Percentiles rank a stretch among this genome's conserved stretches.
Conservation (phyloP, 176 grass and related monocot species). For the Aegilops tauschii region DNA sequence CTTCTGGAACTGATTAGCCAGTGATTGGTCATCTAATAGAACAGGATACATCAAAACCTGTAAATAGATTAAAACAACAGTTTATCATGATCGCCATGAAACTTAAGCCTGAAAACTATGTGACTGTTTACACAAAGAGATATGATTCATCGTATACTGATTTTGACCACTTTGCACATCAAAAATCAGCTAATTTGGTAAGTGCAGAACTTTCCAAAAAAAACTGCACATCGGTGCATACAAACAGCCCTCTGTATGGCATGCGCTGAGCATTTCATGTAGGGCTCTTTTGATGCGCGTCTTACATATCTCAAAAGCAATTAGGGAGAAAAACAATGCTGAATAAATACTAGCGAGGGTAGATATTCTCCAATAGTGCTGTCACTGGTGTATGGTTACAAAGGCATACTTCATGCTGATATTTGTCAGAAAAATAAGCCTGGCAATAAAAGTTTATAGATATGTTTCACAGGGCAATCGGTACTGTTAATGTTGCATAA, state of each 20-base stretch:
- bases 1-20: constrained; percentile 81
- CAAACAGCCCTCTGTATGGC: background rate
- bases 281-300: background rate
- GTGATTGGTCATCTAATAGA: constrained; percentile 69
- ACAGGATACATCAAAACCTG: constrained; percentile 89
- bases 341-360: background rate
- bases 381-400: background rate
- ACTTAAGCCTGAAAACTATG: background rate
- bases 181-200: constrained; percentile 16
- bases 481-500: background rate
- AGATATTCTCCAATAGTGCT: background rate
- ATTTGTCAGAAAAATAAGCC: background rate
- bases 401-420: background rate
- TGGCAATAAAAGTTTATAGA: background rate
- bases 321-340: background rate
- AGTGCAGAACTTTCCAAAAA: background rate
- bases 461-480: constrained; percentile 8
- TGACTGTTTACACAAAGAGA: constrained; percentile 8
- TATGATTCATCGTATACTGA: constrained; percentile 1
- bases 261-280: constrained; percentile 11
- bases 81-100: constrained; percentile 9
- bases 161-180: background rate
- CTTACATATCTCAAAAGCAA: constrained; percentile 13
- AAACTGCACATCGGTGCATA: background rate
- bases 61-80: constrained; percentile 14